These are phyloP conservation scores for Fonsecaea pugnacius DNA, from an alignment of 2,329 filamentous ascomycete genomes.

Conservation along the genomic window DNA sequence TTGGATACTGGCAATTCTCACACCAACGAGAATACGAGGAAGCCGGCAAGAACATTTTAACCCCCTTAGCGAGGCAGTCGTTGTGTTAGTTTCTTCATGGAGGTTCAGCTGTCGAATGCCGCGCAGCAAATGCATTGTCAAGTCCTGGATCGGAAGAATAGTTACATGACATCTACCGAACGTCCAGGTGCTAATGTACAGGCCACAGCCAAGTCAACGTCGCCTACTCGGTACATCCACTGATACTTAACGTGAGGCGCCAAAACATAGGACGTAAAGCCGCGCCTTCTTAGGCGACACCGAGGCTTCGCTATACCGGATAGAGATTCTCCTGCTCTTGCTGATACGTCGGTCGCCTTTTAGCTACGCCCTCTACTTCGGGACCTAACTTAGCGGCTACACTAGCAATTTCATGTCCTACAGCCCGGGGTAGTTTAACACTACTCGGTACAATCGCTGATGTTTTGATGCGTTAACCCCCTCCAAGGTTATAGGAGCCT, in stretches of 20 bases:
- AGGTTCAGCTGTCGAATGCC: too few relatives aligned
- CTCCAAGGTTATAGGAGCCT: slow-evolving; percentile 44
- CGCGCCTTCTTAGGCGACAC: slow-evolving; percentile 54
- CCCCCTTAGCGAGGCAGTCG: too few relatives aligned
- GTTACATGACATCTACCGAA: too few relatives aligned
- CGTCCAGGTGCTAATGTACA: background rate
- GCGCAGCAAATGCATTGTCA: too few relatives aligned
- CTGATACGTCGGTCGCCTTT: slow-evolving; percentile 19
- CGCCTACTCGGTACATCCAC: slow-evolving; percentile 25
- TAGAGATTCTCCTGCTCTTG: slow-evolving; percentile 66
- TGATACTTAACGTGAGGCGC: slow-evolving; percentile 27
- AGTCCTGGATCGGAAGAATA: too few relatives aligned
- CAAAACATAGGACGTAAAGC: slow-evolving; percentile 22
- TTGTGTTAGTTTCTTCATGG: too few relatives aligned
- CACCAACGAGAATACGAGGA: too few relatives aligned
- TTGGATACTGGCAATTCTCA: too few relatives aligned
- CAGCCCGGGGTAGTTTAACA: slow-evolving; percentile 17
- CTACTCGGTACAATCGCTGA: slow-evolving; percentile 15
- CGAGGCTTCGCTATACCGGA: slow-evolving; percentile 68
- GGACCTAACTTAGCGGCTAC: slow-evolving; percentile 1
- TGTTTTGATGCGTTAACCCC: slow-evolving; percentile 16
- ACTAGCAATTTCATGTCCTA: slow-evolving; percentile 22
- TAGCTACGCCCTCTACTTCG: background rate
- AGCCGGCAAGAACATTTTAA: too few relatives aligned
- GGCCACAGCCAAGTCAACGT: slow-evolving; percentile 43